These are phyloP conservation scores for Gleditsia sinensis DNA, from an alignment of 306 rosid genomes.

Conservation along the genomic window DNA sequence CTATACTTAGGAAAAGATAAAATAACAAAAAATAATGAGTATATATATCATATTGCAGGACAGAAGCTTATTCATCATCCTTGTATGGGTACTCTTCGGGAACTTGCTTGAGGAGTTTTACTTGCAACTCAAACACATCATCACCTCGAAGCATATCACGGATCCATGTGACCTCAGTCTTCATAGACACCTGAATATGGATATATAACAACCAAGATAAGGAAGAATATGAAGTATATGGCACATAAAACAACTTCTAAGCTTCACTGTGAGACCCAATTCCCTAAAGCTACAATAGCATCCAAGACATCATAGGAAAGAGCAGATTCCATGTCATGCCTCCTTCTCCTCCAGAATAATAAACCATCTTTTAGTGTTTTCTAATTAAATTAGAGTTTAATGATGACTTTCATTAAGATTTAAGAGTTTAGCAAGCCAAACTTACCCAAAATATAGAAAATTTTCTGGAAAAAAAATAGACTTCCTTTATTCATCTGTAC, in stretches of 20 bases:
- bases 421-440: background rate
- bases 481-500: background rate
- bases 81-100: slow-evolving; percentile 98
- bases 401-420: background rate
- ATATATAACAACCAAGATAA: slow-evolving; percentile 12
- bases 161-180: slow-evolving; percentile 89
- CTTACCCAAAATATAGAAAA: background rate
- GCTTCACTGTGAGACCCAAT: background rate
- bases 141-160: slow-evolving; percentile 95
- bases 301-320: background rate
- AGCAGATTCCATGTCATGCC: slow-evolving; percentile 3
- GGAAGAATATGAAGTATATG: background rate
- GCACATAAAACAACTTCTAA: background rate
- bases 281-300: background rate
- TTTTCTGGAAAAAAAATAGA: background rate
- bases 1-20: slow-evolving; percentile 23
- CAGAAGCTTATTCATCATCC: slow-evolving; percentile 73
- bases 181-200: slow-evolving; percentile 81
- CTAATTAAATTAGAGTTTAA: background rate
- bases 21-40: slow-evolving; percentile 21
- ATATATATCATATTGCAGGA: slow-evolving; percentile 20
- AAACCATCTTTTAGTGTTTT: background rate
- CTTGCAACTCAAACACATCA: slow-evolving; percentile 89
- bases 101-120: slow-evolving; percentile 92
- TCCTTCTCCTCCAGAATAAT: slow-evolving; percentile 2